Percentiles rank a stretch among this genome's conserved stretches.
These are phyloP conservation scores for Paraurostyla sp. DNA, from an alignment of 73 alveolate species.

Conservation along the genomic window DNA sequence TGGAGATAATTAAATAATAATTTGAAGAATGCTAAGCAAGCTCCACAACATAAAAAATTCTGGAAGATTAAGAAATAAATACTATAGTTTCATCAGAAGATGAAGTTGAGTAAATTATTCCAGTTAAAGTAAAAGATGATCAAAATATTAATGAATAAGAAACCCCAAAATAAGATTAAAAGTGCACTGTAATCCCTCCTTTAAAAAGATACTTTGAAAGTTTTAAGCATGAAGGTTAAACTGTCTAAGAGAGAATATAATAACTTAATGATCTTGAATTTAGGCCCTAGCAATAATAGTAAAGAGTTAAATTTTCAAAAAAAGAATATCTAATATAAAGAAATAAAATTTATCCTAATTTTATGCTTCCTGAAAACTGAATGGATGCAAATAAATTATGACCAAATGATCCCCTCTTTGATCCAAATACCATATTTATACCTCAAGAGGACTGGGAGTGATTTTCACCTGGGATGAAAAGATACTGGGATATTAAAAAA, in stretches of 20 bases:
- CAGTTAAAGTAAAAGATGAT: neutral
- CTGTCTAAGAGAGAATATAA: conserved; percentile 21
- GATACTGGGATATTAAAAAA: conserved; percentile 73
- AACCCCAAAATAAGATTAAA: neutral
- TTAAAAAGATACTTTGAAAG: neutral
- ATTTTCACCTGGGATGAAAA: conserved; percentile 65
- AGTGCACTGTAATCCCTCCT: neutral
- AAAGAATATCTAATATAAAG: conserved; percentile 44
- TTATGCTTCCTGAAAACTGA: conserved; percentile 66
- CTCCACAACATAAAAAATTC: no score
- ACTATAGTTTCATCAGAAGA: conserved; percentile 6
- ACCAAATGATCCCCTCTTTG: conserved; percentile 81
- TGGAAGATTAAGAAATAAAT: neutral
- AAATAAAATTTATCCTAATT: conserved; percentile 74
- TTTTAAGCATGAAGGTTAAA: neutral
- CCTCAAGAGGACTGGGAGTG: conserved; percentile 68
- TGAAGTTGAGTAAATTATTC: neutral
- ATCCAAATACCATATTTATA: conserved; percentile 84
- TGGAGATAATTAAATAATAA: neutral
- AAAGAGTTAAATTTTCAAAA: neutral
- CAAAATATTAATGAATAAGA: neutral
- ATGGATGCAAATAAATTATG: conserved; percentile 70
- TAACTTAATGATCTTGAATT: no score
- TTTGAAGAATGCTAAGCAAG: neutral
- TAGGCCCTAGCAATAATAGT: no score